Evolutionary conservation across 306 rosid genomes (phyloP), one percentile per base, ranked within the genome.

Genomic region (Rosa chinensis): DNA sequence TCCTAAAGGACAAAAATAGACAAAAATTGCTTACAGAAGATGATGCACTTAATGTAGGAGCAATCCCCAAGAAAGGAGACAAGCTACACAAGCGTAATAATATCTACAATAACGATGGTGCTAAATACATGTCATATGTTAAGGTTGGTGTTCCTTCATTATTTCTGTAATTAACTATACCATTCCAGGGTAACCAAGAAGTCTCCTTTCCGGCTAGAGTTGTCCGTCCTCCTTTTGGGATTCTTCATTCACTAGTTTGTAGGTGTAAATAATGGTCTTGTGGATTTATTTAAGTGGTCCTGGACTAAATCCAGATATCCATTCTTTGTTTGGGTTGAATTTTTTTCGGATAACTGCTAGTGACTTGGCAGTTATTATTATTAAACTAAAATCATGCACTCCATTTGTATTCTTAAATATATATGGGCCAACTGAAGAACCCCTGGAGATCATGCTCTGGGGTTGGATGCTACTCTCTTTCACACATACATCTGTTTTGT

Each of bases 41-140:
- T 73, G 85, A 84, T 56, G 75, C 75, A 83, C 82, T 55, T 78
- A 81, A 74, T 84, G 75, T 77, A 55, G 90, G 84, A 76, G 85
- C 72, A 71, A 88, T 77, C 74, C 67, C 82, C 44, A 85, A 76
- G 81, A 88, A 78, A 80, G 97, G 88, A 80, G 97, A 90, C 81
- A 89, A 85, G 82, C 77, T 76, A 52, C 87, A 63, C 37, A 84
- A 84, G 79, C 91, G 73, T 39, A 85, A 80, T 80, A 82, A 82
- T 80, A 82, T 76, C 59, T 85, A 76, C 79, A 83, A 85, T 66
- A 90, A 80, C 25, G 96, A 93, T 58, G 89, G 96, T 76, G 88
- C 90, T 80, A 89, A 86, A 79, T 95, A 95, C 78, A 95, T 95
- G 98, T 95, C 99, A 76, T 95, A 89, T 88, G 85, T 93, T 88